Base-by-base conservation (phyloP, 306 rosid species). In the Citrullus amarus region DNA sequence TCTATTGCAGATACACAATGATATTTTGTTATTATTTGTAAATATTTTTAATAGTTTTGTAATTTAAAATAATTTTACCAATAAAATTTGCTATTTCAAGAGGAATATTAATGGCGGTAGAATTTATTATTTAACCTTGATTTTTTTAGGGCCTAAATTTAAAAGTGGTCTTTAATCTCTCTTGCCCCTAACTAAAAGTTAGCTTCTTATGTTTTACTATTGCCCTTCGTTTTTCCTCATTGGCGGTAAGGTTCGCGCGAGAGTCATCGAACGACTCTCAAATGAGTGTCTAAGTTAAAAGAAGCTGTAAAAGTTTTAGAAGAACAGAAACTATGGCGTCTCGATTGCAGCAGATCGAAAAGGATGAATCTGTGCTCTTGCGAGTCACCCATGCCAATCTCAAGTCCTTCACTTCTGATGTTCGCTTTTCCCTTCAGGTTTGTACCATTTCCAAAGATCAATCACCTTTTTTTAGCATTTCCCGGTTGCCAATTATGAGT, bases 331-430 rank as follows among this genome's bases (percentile, higher is more conserved):
- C 68, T 4, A 91, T 92, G 97, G 91, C 92, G 65, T 81, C 89
- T 13, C 70, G 65, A 44, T 81, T 92, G 68, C 93, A 89, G 85
- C 79, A 79, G 79, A 89, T 89, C 60, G 89, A 90, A 34, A 86
- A 75, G 41, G 93, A 89, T 8, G 96, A 90, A 28, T 87, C 92
- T 0, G 96, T 92, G 14, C 85, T 84, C 50, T 78, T 92, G 75
- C 86, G 90, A 13, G 86, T 89, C 13, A 90, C 97, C 36, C 97
- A 90, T 82, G 80, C 97, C 14, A 92, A 92, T 62, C 92, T 90
- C 70, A 90, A 90, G 77, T 79, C 89, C 78, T 92, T 92, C 88
- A 80, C 90, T 18, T 68, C 92, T 2, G 93, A 92, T 39, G 78
- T 92, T 46, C 92, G 92, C 51, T 92, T 90, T 87, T 90, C 90